phyloP scores from a whole-genome alignment of 73 alveolate genomes.

The Symbiodinium pilosum region DNA sequence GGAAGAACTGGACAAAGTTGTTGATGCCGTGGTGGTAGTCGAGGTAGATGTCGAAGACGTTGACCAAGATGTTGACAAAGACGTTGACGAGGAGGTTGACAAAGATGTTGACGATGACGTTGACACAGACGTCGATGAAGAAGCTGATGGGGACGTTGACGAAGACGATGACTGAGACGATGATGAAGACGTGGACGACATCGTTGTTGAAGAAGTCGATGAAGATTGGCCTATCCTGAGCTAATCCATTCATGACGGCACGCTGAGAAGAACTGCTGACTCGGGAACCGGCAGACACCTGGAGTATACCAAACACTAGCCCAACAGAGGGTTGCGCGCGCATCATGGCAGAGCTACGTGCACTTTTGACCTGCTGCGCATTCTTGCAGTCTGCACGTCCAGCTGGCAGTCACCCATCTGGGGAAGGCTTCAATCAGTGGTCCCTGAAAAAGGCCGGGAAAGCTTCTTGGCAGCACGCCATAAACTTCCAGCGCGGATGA shows the following conservation, averaged over 20 bases:
- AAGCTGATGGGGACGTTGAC: background rate
- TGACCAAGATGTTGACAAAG: background rate
- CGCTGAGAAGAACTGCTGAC: no score
- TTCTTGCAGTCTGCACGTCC: background rate
- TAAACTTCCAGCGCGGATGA: background rate
- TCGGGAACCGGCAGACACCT: no score
- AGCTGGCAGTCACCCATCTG: background rate
- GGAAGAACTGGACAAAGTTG: background rate
- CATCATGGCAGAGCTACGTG: no score
- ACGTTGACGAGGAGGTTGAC: background rate
- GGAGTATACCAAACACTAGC: background rate
- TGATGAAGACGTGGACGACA: background rate
- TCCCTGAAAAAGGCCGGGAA: background rate
- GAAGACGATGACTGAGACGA: background rate
- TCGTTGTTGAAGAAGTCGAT: background rate
- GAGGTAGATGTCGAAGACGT: background rate
- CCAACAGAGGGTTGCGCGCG: background rate
- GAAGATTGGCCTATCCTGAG: no score
- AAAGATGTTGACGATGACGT: background rate
- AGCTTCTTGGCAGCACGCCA: background rate
- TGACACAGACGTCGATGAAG: background rate
- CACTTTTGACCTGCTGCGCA: background rate
- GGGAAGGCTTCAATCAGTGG: background rate
- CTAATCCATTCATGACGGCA: no score
- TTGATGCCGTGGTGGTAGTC: background rate